Evolutionary conservation across 176 grass and related monocot genomes (phyloP).

Genomic region (Paspalum vaginatum): DNA sequence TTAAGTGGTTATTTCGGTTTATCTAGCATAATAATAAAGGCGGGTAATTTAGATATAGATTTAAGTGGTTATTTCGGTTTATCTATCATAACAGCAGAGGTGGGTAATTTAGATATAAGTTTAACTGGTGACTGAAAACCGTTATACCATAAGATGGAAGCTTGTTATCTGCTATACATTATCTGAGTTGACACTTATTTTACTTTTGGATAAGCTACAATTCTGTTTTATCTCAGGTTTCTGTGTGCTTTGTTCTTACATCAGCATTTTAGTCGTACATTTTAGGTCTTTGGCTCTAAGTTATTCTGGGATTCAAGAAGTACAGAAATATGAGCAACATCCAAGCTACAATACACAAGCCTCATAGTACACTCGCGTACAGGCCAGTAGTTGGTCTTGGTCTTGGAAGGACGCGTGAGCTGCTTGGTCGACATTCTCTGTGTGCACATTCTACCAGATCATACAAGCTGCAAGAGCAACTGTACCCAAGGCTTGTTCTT

Average conservation of each 20-base stretch:
- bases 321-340: conserved; percentile 58
- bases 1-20: too few species aligned
- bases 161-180: not conserved
- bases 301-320: conserved; percentile 28
- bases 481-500: conserved; percentile 43
- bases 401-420: conserved; percentile 32
- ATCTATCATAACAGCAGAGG: too few species aligned
- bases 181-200: conserved; percentile 9
- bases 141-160: not conserved
- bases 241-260: not conserved
- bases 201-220: not conserved
- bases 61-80: too few species aligned
- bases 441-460: conserved; percentile 20
- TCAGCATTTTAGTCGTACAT: conserved; percentile 18
- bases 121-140: not conserved
- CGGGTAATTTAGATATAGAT: too few species aligned
- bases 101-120: not conserved
- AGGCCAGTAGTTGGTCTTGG: conserved; percentile 40
- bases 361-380: conserved; percentile 32
- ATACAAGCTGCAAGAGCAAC: conserved; percentile 35
- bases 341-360: conserved; percentile 56
- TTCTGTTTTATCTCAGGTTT: conserved; percentile 18
- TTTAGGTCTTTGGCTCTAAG: conserved; percentile 10
- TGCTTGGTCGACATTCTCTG: conserved; percentile 23
- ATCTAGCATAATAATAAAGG: too few species aligned